Base-by-base conservation (phyloP, 1,284 basidiomycete genomes). In the Uromyces viciae-fabae region DNA sequence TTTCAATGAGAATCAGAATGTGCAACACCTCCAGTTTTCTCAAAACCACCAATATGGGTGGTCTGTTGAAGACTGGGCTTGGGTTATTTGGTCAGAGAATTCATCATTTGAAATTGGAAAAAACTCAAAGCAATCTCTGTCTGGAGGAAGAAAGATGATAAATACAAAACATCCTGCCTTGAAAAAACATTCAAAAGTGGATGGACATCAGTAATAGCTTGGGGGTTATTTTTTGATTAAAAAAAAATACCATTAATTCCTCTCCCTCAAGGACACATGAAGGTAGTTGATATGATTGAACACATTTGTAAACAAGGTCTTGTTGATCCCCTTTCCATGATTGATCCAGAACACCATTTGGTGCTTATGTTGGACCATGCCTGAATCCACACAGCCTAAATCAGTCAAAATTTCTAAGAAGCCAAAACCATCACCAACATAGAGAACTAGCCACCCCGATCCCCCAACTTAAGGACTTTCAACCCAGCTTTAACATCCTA, bases 391-490 rank as follows among this genome's bases (percentile, higher is more conserved):
- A 52, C 3, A 17, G 38, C 52, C 31, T 9, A 31, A 15, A 31
- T 74, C 31, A 58, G 49, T 38, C 17, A 17, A 1, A n/a, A 36
- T 0, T 66, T 66, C 62, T 25, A 40, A 14, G 11, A 36, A 3
- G 19, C 0, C 1, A 17, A 66, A 17, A 22, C 4, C 1, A 40
- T n/a, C n/a, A n/a, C 42, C 33, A 38, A 66, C 2, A 66, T 40
- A 19, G 1, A 40, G 1, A 11, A 38, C 15, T 87, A 85, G 85
- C 86, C 85, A 60, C 82, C 86, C 49, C 83, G 85, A 60, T 87
- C 86, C 60, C 85, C 86, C 38, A 85, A 87, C 82, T 83, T 87
- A 22, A 87, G n/a, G n/a, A n/a, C n/a, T n/a, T n/a, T n/a, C n/a
- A n/a, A n/a, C n/a, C n/a, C n/a, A n/a, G n/a, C n/a, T n/a, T n/a